Evolutionary conservation across 2,329 filamentous ascomycete genomes (phyloP).

Genomic region (Botryosphaeria agaves): DNA sequence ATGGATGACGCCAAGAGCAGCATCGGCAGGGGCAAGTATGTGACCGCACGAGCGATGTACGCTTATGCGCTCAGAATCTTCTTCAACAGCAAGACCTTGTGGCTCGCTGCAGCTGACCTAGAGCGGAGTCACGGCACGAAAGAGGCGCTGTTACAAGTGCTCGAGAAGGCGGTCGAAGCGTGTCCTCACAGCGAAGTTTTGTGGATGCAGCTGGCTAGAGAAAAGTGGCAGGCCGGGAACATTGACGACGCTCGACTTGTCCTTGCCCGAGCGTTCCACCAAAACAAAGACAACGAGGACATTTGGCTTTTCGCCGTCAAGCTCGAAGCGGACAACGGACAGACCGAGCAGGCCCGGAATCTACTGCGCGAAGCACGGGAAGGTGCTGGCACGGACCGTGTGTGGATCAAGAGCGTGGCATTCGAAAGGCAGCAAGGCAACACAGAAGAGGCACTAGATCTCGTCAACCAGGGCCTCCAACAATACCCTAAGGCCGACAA

Average conservation of each 20-base stretch:
- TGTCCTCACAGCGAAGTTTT: constrained; percentile 82
- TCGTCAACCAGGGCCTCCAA: constrained; percentile 73
- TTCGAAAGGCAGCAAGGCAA: constrained; percentile 79
- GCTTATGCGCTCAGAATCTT: constrained; percentile 83
- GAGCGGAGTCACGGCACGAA: constrained; percentile 78
- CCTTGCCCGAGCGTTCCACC: constrained; percentile 76
- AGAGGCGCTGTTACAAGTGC: constrained; percentile 64
- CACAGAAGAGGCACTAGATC: constrained; percentile 63
- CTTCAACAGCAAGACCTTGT: constrained; percentile 70
- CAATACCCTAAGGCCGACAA: constrained; percentile 75
- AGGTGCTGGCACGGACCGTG: constrained; percentile 83
- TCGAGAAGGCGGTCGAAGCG: constrained; percentile 87
- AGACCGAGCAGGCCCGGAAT: constrained; percentile 65
- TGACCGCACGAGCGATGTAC: constrained; percentile 86
- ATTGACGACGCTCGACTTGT: constrained; percentile 75
- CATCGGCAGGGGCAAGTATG: constrained; percentile 66
- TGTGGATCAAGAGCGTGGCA: constrained; percentile 92
- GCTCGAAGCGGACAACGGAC: constrained; percentile 77
- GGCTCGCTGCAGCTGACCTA: constrained; percentile 79
- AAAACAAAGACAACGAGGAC: constrained; percentile 93
- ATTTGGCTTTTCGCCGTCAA: constrained; percentile 96
- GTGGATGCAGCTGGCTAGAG: constrained; percentile 91
- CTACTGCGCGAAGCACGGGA: constrained; percentile 69
- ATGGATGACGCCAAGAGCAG: constrained; percentile 79
- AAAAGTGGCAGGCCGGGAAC: constrained; percentile 81